Percentiles rank a stretch among this genome's conserved stretches.
Evolutionary conservation across 2,329 filamentous ascomycete species (phyloP).

Genomic region (Alternaria tenuissima): DNA sequence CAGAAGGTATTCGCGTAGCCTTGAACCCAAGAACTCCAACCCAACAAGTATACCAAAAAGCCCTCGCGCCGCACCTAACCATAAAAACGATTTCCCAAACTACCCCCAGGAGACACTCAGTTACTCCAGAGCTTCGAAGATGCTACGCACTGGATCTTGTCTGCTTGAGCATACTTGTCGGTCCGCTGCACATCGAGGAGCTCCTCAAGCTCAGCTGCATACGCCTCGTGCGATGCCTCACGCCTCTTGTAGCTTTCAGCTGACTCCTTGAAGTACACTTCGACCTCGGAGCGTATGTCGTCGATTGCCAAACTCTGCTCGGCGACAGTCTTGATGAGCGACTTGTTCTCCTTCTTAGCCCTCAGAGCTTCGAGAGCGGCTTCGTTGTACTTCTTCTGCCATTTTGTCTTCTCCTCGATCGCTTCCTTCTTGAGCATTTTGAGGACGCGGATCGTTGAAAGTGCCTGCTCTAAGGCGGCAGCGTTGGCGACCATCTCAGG

Average conservation of each 20-base stretch:
- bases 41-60: neutral
- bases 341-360: neutral
- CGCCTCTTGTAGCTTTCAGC: neutral
- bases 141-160: neutral
- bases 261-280: neutral
- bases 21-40: neutral
- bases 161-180: neutral
- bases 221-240: neutral
- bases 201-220: constrained; percentile 2
- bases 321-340: neutral
- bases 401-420: neutral
- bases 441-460: neutral
- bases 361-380: neutral
- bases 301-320: neutral
- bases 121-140: neutral
- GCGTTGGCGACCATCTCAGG: neutral
- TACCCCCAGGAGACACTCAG: neutral
- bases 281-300: neutral
- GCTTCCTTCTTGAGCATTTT: neutral
- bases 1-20: neutral
- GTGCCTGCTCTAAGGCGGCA: neutral
- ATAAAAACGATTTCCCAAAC: neutral
- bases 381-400: neutral
- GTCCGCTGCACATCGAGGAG: neutral
- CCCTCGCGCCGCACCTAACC: neutral